A percentile compares a stretch with the other conserved stretches of the same genome.
Evolutionary conservation across 1,284 basidiomycete species (phyloP).

Genomic region (Apiotrichum domesticum): DNA sequence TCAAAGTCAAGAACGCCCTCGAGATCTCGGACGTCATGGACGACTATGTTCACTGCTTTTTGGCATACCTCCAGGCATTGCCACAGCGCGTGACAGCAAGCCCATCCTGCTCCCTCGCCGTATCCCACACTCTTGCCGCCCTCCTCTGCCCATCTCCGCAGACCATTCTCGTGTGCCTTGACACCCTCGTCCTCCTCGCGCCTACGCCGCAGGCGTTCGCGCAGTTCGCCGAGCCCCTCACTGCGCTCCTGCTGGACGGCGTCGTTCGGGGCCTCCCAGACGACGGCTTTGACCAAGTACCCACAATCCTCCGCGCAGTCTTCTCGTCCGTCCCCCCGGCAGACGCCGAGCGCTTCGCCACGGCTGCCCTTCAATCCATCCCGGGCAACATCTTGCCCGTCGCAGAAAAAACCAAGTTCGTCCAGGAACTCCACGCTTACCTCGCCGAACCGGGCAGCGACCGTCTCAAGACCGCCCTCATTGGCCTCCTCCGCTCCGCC

Average conservation of each 20-base stretch:
- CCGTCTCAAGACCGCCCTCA: slow-evolving; percentile 28
- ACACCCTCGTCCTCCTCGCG: slow-evolving; percentile 70
- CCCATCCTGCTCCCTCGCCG: slow-evolving; percentile 64
- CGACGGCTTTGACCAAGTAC: slow-evolving; percentile 67
- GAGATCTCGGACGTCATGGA: slow-evolving; percentile 89
- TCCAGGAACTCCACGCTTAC: slow-evolving; percentile 66
- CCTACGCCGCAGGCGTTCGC: slow-evolving; percentile 56
- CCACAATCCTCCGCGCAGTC: slow-evolving; percentile 69
- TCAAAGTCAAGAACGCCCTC: slow-evolving; percentile 61
- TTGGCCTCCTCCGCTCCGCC: slow-evolving; percentile 33
- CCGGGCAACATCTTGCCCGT: slow-evolving; percentile 59
- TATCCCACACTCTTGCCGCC: slow-evolving; percentile 67
- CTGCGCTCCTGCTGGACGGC: slow-evolving; percentile 67
- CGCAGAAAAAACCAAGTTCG: slow-evolving; percentile 66
- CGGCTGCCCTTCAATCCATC: slow-evolving; percentile 63
- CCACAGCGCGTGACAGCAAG: slow-evolving; percentile 75
- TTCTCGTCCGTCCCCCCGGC: slow-evolving; percentile 59
- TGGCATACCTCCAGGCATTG: slow-evolving; percentile 59
- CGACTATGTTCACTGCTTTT: slow-evolving; percentile 81
- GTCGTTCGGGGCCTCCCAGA: slow-evolving; percentile 68
- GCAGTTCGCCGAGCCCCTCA: slow-evolving; percentile 67
- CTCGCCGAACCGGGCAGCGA: slow-evolving; percentile 36
- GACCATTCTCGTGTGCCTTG: slow-evolving; percentile 71
- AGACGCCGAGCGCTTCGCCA: slow-evolving; percentile 67
- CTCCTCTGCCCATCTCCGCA: slow-evolving; percentile 74